Evolutionary conservation across 2,329 filamentous ascomycete species (phyloP), one percentile per base, ranked within the genome.

Genomic region (Beauveria medogensis): DNA sequence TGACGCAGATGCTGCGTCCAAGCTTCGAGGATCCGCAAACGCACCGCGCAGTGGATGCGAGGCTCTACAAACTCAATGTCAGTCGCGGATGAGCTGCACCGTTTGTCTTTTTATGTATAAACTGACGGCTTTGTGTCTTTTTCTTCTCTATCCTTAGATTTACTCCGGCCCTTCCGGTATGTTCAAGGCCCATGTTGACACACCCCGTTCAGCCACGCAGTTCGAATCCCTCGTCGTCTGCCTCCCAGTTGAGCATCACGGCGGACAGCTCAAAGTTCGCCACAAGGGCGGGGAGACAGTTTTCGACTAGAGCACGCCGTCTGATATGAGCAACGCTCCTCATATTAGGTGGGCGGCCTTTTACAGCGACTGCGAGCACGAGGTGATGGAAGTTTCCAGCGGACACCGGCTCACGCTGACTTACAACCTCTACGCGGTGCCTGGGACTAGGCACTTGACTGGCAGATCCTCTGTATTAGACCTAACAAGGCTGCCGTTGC

Each of bases 41-140:
- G 1, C 62, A 67, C 5, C 65, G 70, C 0, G 74, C 74, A 7
- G 69, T 85, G 1, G 69, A 69, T 3, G 81, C 81, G 0, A 81
- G 85, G 69, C 69, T 86, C 3, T 84, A 83, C 67, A 84, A 84
- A 63, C 68, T 85, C 20, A 85, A 85, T 64, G 78, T 82, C 55
- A 53, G 68, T 64, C 6, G 7, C n/a, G 37, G 14, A 5, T 12
- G 26, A 28, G 26, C 34, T 28, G 8, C 20, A n/a, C 51, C 7
- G 7, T 3, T 30, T 28, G 6, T n/a, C 34, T 2, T 54, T 8
- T 10, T 6, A 26, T 24, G 10, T 12, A 47, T 26, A n/a, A 26
- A 47, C 20, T 46, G n/a, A 46, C 43, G n/a, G 10, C n/a, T 3
- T 24, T 24, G 22, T 24, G 22, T 24, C 3, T 20, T 41, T 9